phyloP scores from a whole-genome alignment of 331 rosid species.

The Pyracantha coccinea region DNA sequence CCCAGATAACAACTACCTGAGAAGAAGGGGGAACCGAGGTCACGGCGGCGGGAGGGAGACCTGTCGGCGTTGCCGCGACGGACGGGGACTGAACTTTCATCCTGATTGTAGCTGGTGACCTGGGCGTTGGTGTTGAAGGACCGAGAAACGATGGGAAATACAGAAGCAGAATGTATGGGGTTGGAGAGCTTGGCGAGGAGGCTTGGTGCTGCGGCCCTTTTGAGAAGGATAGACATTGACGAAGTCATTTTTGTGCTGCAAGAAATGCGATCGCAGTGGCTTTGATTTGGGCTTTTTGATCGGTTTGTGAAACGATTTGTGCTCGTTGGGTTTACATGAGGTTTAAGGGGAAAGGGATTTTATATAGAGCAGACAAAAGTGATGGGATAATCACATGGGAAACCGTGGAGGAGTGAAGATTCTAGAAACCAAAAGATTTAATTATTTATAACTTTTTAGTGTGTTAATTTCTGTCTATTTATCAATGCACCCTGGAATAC shows the following conservation, averaged over 20 bases:
- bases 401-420: not conserved
- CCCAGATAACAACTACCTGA: conserved; percentile 30
- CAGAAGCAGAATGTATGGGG: conserved; percentile 23
- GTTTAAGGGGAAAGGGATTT: not conserved
- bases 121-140: conserved; percentile 51
- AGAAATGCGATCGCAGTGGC: not conserved
- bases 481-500: too few relatives aligned
- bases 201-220: conserved; percentile 11
- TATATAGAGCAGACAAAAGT: not conserved
- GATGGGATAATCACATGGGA: not conserved
- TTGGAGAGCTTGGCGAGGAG: conserved; percentile 14
- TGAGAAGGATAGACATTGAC: conserved; percentile 11
- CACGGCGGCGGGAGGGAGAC: conserved; percentile 30
- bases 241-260: conserved; percentile 13
- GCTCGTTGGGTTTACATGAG: not conserved
- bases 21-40: conserved; percentile 25
- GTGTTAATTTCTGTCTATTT: too few relatives aligned
- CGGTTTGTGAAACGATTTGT: not conserved
- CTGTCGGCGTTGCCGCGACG: not conserved
- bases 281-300: not conserved
- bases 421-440: too few relatives aligned
- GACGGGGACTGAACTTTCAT: conserved; percentile 2
- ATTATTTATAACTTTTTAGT: too few relatives aligned
- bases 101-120: conserved; percentile 14
- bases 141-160: conserved; percentile 33